These are phyloP conservation scores for Ceratobasidium sp. DNA, from an alignment of 1,284 basidiomycete genomes.

Conservation along the genomic window DNA sequence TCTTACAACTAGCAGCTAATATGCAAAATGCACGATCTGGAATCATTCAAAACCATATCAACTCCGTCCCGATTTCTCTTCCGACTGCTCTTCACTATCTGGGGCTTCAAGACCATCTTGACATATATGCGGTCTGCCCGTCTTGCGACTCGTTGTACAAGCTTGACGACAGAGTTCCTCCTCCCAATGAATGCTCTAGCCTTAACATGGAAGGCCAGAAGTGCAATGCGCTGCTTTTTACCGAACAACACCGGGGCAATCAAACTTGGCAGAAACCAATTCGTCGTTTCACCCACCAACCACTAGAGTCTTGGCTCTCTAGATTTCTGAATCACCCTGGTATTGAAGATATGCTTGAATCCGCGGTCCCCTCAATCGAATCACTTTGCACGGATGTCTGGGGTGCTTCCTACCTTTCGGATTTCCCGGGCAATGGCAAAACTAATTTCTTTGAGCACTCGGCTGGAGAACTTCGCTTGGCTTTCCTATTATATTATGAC, in stretches of 20 bases:
- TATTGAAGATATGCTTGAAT: slow-evolving; percentile 37
- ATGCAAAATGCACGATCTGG: background rate
- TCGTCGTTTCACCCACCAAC: slow-evolving; percentile 18
- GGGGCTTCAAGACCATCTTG: background rate
- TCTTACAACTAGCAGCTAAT: background rate
- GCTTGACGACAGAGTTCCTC: too few relatives aligned
- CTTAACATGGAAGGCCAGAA: background rate
- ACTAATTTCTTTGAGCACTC: slow-evolving; percentile 48
- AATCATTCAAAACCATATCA: background rate
- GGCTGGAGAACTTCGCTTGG: slow-evolving; percentile 51
- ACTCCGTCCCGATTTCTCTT: background rate
- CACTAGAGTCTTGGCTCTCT: slow-evolving; percentile 23
- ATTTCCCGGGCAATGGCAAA: slow-evolving; percentile 52
- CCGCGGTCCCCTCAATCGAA: background rate
- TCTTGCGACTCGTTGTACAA: background rate
- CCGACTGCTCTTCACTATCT: slow-evolving; percentile 1
- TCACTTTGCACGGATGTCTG: slow-evolving; percentile 51
- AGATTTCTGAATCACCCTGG: slow-evolving; percentile 25
- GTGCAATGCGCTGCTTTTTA: background rate
- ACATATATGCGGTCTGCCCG: background rate
- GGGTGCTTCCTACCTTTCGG: slow-evolving; percentile 53
- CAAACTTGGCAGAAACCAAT: background rate
- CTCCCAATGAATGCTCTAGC: background rate
- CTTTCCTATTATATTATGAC: slow-evolving; percentile 57
- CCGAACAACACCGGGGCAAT: background rate